Evolutionary conservation across 495 filamentous ascomycete species (phyloP).

Genomic region (Daldinia decipiens): DNA sequence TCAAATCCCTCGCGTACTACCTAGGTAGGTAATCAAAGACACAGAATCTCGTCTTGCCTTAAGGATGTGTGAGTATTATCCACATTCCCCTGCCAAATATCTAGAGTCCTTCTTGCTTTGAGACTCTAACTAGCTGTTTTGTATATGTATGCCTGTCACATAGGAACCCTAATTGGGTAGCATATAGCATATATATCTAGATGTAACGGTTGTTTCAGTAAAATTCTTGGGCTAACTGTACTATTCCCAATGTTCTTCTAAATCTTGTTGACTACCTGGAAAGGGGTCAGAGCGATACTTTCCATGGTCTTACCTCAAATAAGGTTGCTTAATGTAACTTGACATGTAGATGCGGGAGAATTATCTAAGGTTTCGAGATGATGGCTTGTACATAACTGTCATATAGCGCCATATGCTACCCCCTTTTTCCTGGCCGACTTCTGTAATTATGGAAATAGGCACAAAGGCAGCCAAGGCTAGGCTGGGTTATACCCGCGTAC

Average conservation of each 20-base stretch:
- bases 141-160: neutral
- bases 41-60: neutral
- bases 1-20: neutral
- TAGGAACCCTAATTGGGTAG: neutral
- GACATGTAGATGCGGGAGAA: neutral
- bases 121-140: neutral
- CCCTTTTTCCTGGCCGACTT: neutral
- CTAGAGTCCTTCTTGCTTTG: neutral
- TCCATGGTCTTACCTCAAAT: neutral
- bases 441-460: neutral
- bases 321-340: neutral
- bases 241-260: neutral
- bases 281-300: neutral
- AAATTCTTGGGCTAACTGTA: neutral
- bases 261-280: too few relatives aligned
- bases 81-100: neutral
- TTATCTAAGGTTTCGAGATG: neutral
- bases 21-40: neutral
- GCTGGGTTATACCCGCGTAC: neutral
- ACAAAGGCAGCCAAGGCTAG: neutral
- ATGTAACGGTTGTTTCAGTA: neutral
- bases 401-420: neutral
- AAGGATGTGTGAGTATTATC: neutral
- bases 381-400: neutral
- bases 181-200: neutral